A percentile compares a stretch with the other conserved stretches of the same genome.
phyloP scores from a whole-genome alignment of 1,139 yeast genomes.

The Blastobotrys indianensis region DNA sequence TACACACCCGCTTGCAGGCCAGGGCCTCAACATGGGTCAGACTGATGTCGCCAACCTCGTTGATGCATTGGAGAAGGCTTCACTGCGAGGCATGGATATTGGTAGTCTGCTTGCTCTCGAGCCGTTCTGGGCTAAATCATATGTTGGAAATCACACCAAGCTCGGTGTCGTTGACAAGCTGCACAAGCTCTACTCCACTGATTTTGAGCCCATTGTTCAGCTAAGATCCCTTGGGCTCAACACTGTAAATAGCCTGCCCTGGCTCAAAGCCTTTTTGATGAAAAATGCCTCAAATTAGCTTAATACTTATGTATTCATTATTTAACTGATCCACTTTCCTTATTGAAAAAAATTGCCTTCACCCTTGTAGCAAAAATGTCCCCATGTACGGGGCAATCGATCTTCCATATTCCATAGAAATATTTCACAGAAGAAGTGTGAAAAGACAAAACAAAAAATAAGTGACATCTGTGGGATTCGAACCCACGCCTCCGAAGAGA shows the following conservation, averaged over 20 bases:
- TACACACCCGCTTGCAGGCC: conserved; percentile 96
- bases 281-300: conserved; percentile 37
- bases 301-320: background rate
- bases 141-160: conserved; percentile 70
- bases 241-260: conserved; percentile 54
- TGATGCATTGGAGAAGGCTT: conserved; percentile 62
- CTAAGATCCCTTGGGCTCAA: conserved; percentile 73
- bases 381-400: too few relatives aligned
- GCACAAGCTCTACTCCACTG: conserved; percentile 80
- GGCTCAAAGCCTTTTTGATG: conserved; percentile 56
- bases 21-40: conserved; percentile 98
- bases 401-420: background rate
- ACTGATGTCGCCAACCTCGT: conserved; percentile 75
- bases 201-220: conserved; percentile 64
- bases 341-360: too few relatives aligned
- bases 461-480: conserved; percentile 1
- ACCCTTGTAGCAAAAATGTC: too few relatives aligned
- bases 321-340: too few relatives aligned
- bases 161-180: conserved; percentile 89
- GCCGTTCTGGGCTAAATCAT: conserved; percentile 76
- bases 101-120: conserved; percentile 81
- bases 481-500: conserved; percentile 2
- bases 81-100: conserved; percentile 76
- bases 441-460: background rate
- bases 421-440: background rate